Conservation (phyloP, 2,329 filamentous ascomycete species). For the Penicillium occitanis region DNA sequence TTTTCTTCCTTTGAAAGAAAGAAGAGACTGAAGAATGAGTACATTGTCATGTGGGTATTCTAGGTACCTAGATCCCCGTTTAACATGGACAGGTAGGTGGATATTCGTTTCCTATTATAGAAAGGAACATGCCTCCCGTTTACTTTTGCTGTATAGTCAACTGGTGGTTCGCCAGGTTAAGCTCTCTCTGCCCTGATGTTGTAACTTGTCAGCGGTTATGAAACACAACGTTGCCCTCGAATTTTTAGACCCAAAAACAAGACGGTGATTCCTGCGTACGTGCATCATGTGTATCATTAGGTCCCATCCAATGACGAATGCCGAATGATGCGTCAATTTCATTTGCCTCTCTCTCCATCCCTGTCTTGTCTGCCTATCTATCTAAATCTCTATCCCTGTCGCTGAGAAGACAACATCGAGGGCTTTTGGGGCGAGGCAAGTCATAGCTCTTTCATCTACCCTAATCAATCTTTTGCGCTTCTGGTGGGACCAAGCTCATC, state of each 20-base stretch:
- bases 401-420: conserved; percentile 1
- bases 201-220: background rate
- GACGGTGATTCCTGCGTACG: background rate
- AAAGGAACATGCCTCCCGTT: background rate
- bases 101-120: background rate
- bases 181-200: background rate
- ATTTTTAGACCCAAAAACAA: conserved; percentile 10
- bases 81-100: background rate
- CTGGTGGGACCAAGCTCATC: background rate
- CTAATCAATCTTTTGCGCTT: background rate
- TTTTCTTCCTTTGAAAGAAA: background rate
- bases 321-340: background rate
- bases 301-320: background rate
- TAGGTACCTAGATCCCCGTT: background rate
- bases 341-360: background rate
- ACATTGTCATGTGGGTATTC: background rate
- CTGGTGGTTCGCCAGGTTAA: background rate
- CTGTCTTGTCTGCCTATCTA: background rate
- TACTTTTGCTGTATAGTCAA: background rate
- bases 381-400: background rate
- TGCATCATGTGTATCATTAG: conserved; percentile 1
- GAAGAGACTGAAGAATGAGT: background rate
- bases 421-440: background rate
- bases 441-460: background rate
- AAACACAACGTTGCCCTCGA: conserved; percentile 12